Evolutionary conservation across 2,329 filamentous ascomycete genomes (phyloP), one percentile per base, ranked within the genome.

Genomic region (Alternaria consortialis): DNA sequence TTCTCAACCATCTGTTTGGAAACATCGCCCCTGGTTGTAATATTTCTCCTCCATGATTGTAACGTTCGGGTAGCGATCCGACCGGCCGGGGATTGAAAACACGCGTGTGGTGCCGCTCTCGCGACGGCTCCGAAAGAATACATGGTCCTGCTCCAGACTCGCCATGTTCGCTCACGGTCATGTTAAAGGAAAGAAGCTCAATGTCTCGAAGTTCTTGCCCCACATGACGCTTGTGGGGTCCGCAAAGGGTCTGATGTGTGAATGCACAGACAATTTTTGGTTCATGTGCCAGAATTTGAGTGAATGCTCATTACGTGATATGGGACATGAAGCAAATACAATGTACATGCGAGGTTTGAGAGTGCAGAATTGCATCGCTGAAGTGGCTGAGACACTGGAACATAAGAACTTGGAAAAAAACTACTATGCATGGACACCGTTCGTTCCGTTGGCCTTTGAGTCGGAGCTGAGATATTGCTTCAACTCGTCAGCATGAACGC

Each of bases 1-100:
- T 83, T 85, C 39, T 81, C 83, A 55, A 82, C 71, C 39, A 60
- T 43, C 42, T 66, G 65, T 56, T 72, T 74, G 55, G 80, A 74
- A 29, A 79, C 65, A 36, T 60, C 74, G 69, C 53, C 78, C 71
- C 52, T 53, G 1, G 79, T 84, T 20, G 84, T 81, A 52, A 81
- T 71, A 31, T 73, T 71, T 67, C 79, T 64, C 63, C 66, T 63
- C 68, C 65, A 64, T 68, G 53, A 51, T 58, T 63, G 56, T 50
- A 7, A 42, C 47, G 36, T 69, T 57, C 25, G 31, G 32, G 46
- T 36, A 27, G 53, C 29, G 29, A 62, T 37, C 11, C 44, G 53
- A 39, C 36, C 37, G 17, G 25, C 56, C 9, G 53, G 48, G 40
- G 20, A 27, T 46, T 27, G 46, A 13, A 57, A 56, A 15, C 52